Evolutionary conservation across 1,139 yeast species (phyloP).

Genomic region (Saccharomyces hybrid): DNA sequence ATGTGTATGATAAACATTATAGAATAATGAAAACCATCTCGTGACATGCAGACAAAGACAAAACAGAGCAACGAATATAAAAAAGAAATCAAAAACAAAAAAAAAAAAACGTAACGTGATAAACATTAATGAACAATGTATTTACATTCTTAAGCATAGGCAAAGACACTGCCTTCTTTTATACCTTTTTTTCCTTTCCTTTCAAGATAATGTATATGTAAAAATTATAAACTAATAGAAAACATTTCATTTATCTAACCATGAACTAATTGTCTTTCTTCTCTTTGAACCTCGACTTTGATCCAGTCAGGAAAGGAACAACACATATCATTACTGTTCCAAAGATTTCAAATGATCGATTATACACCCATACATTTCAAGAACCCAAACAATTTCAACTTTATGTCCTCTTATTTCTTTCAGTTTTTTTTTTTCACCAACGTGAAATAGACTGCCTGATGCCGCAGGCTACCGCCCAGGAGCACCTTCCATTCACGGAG

Average conservation of each 20-base stretch:
- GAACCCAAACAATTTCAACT: neutral
- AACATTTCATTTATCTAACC: neutral
- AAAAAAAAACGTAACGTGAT: constrained; percentile 8
- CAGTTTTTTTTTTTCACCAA: neutral
- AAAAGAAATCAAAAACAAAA: constrained; percentile 12
- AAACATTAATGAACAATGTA: constrained; percentile 16
- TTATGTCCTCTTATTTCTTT: neutral
- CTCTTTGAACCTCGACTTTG: neutral
- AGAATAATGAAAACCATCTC: neutral
- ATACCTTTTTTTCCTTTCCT: neutral
- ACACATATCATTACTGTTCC: neutral
- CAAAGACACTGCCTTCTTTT: neutral
- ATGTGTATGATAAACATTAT: constrained; percentile 1
- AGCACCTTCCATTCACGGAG: neutral
- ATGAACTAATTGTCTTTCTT: neutral
- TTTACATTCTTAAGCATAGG: constrained; percentile 9
- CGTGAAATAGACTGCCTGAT: neutral
- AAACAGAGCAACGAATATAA: neutral
- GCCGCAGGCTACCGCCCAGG: neutral
- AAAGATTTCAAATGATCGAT: neutral
- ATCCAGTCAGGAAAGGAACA: neutral
- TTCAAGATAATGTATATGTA: neutral
- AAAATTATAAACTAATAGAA: neutral
- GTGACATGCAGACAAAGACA: neutral
- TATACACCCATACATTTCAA: neutral